Percentiles rank a stretch among this genome's conserved stretches.
These are phyloP conservation scores for Primulina huaijiensis DNA, from an alignment of 257 asterid species.

Conservation along the genomic window DNA sequence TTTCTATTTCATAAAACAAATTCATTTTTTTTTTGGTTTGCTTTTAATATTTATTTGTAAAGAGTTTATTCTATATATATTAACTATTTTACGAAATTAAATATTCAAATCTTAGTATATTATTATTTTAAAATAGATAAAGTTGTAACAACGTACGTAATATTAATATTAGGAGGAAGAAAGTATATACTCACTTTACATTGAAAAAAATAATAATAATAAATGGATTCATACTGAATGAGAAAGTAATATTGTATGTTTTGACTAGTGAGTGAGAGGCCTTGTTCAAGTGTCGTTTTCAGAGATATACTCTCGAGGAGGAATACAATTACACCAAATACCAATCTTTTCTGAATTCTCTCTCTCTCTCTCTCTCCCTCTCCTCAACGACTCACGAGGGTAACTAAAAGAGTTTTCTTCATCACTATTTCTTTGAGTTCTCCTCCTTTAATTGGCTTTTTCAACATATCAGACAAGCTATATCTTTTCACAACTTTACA, in stretches of 20 bases:
- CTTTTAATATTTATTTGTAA: not conserved
- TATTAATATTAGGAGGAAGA: too few species aligned
- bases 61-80: too few species aligned
- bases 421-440: conserved; percentile 28
- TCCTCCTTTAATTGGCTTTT: conserved; percentile 27
- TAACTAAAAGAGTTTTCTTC: conserved; percentile 18
- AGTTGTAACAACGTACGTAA: too few species aligned
- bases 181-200: not conserved
- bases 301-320: conserved; percentile 82
- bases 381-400: conserved; percentile 27
- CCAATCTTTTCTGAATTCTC: conserved; percentile 17
- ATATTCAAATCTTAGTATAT: too few species aligned
- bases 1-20: conserved; percentile 19
- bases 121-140: too few species aligned
- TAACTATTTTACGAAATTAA: too few species aligned
- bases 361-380: conserved; percentile 21
- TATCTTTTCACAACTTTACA: conserved; percentile 37
- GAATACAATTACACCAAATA: conserved; percentile 46
- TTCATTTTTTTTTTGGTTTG: not conserved
- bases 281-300: conserved; percentile 82
- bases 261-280: conserved; percentile 51
- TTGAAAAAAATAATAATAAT: not conserved
- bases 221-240: not conserved
- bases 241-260: conserved; percentile 25
- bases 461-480: conserved; percentile 32